Conservation (phyloP, 2,329 filamentous ascomycete species). For the Trichophyton schoenleinii region DNA sequence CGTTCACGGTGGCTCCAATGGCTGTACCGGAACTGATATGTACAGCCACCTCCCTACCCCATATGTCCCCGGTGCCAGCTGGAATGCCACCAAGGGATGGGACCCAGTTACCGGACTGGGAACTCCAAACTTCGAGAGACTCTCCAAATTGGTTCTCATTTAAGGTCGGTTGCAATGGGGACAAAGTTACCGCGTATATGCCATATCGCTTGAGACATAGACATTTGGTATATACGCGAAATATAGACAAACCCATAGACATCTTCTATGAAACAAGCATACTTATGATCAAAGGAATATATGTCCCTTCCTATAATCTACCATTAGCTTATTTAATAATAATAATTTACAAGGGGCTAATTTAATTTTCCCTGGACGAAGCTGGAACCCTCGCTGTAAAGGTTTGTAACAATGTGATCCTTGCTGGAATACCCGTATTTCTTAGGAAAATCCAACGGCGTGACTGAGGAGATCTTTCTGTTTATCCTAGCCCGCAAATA, state of each 20-base stretch:
- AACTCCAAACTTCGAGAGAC: conserved; percentile 20
- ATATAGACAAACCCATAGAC: neutral
- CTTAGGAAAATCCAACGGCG: neutral
- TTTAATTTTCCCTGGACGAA: neutral
- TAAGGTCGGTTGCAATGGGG: neutral
- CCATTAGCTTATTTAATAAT: neutral
- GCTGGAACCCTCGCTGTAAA: neutral
- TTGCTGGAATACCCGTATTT: neutral
- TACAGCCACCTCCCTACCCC: conserved; percentile 29
- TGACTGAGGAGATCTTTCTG: neutral
- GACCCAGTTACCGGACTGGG: conserved; percentile 38
- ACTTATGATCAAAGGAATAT: neutral
- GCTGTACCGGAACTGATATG: conserved; percentile 32
- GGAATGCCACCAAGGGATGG: conserved; percentile 41
- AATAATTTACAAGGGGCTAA: neutral
- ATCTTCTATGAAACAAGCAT: neutral
- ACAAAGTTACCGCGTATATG: neutral
- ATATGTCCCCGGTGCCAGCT: conserved; percentile 34
- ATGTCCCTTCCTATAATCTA: neutral
- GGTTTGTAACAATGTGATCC: neutral
- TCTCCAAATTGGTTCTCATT: conserved; percentile 1
- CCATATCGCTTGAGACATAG: neutral
- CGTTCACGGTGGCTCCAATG: conserved; percentile 33
- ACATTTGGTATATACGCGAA: neutral
- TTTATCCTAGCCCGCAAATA: neutral